Evolutionary conservation across 1,284 basidiomycete genomes (phyloP).

Genomic region (Inonotus hispidus): DNA sequence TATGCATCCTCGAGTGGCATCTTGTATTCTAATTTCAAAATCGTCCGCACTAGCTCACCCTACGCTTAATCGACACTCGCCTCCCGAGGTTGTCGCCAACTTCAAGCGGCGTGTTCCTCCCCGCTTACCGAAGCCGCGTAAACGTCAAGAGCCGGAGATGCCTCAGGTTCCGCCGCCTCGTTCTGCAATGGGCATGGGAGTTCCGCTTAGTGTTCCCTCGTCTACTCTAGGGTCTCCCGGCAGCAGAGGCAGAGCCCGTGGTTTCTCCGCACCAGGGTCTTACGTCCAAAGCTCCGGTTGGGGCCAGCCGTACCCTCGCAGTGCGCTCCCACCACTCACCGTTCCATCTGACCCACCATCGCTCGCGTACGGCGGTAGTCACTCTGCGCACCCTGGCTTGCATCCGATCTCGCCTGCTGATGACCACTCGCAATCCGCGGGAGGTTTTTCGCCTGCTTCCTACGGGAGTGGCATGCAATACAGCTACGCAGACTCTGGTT

Average conservation of each 20-base stretch:
- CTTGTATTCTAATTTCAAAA: conserved; percentile 4
- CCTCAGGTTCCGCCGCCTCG: conserved; percentile 63
- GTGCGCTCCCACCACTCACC: conserved; percentile 71
- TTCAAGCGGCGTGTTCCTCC: conserved; percentile 93
- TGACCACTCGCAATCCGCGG: conserved; percentile 50
- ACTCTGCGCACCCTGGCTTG: conserved; percentile 43
- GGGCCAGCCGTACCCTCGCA: conserved; percentile 55
- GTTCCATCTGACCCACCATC: conserved; percentile 67
- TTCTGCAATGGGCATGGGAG: conserved; percentile 59
- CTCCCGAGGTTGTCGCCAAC: conserved; percentile 79
- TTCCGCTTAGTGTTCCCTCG: conserved; percentile 53
- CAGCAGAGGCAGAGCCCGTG: conserved; percentile 56
- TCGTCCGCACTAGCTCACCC: conserved; percentile 62
- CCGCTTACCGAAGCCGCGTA: conserved; percentile 75
- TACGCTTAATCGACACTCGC: conserved; percentile 81
- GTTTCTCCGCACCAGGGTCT: conserved; percentile 74
- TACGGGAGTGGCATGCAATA: conserved; percentile 48
- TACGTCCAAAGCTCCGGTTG: conserved; percentile 55
- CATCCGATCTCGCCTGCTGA: conserved; percentile 63
- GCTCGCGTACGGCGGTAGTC: conserved; percentile 39
- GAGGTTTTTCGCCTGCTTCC: conserved; percentile 50
- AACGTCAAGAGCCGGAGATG: conserved; percentile 63
- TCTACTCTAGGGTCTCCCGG: conserved; percentile 36
- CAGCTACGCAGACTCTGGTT: conserved; percentile 43
- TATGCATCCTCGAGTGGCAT: background rate